Evolutionary conservation across 2,329 filamentous ascomycete species (phyloP).

Genomic region (Clonostachys byssicola): DNA sequence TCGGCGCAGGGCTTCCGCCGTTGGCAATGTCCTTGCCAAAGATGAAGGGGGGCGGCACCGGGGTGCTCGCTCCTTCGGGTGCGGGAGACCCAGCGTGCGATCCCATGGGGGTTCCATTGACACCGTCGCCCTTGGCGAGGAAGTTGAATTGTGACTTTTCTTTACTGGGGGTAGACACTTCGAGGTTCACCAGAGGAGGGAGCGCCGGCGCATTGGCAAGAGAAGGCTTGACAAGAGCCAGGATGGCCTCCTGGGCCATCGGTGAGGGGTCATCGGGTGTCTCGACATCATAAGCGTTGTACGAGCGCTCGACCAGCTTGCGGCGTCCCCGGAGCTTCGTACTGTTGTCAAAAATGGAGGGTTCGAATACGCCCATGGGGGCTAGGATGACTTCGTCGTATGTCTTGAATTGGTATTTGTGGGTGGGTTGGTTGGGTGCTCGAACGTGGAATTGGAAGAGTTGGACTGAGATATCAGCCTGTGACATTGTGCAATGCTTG

Average conservation of each 20-base stretch:
- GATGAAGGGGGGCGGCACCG: conserved; percentile 51
- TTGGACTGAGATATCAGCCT: conserved; percentile 85
- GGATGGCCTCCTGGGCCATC: conserved; percentile 69
- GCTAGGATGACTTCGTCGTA: conserved; percentile 96
- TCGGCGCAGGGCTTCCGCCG: conserved; percentile 48
- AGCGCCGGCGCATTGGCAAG: conserved; percentile 27
- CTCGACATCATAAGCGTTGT: conserved; percentile 89
- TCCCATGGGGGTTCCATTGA: conserved; percentile 73
- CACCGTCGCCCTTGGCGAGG: conserved; percentile 60
- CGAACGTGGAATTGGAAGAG: conserved; percentile 87
- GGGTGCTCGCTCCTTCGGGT: conserved; percentile 71
- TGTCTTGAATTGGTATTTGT: conserved; percentile 92
- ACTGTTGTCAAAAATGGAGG: conserved; percentile 78
- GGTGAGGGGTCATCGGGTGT: conserved; percentile 85
- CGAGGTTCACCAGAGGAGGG: conserved; percentile 20
- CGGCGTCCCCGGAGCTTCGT: conserved; percentile 76
- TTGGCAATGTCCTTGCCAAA: conserved; percentile 37
- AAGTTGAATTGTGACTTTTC: conserved; percentile 66
- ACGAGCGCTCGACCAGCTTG: conserved; percentile 80
- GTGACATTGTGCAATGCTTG: conserved; percentile 87
- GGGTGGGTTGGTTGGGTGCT: conserved; percentile 80
- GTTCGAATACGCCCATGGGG: conserved; percentile 91
- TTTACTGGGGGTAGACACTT: conserved; percentile 56
- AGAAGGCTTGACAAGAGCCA: conserved; percentile 57
- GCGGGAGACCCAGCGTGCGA: conserved; percentile 86